Evolutionary conservation across 768 basidiomycete genomes (phyloP).

Genomic region (Boletus fagicola): DNA sequence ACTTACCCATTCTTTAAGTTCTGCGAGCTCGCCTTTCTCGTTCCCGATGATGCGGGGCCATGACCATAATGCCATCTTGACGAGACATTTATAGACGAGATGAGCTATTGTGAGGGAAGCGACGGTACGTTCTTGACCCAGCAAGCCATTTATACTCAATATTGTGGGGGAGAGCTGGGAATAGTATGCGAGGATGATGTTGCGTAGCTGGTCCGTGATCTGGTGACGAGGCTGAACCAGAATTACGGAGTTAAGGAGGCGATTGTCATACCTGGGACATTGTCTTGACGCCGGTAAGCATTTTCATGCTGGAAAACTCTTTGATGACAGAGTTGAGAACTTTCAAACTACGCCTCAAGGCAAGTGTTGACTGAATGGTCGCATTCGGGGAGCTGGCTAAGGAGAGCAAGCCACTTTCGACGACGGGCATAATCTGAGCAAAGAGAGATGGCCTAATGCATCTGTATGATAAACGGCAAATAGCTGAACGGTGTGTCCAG

Average conservation of each 20-base stretch:
- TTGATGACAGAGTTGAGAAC: slow-evolving; percentile 66
- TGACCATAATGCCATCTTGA: slow-evolving; percentile 68
- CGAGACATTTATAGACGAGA: slow-evolving; percentile 71
- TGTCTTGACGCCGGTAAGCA: slow-evolving; percentile 62
- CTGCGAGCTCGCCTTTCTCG: slow-evolving; percentile 41
- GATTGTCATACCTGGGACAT: slow-evolving; percentile 55
- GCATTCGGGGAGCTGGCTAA: slow-evolving; percentile 44
- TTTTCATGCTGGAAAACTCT: slow-evolving; percentile 68
- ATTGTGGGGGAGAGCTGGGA: slow-evolving; percentile 43
- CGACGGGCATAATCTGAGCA: slow-evolving; percentile 46
- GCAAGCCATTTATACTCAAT: slow-evolving; percentile 32
- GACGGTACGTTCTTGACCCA: slow-evolving; percentile 39
- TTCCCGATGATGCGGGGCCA: slow-evolving; percentile 55
- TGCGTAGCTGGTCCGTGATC: slow-evolving; percentile 40
- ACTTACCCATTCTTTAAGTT: slow-evolving; percentile 55
- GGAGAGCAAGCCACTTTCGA: slow-evolving; percentile 52
- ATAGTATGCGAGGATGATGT: slow-evolving; percentile 61
- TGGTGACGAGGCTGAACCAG: slow-evolving; percentile 4
- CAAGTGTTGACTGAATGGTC: slow-evolving; percentile 45
- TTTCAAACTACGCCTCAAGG: slow-evolving; percentile 59
- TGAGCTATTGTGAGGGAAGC: slow-evolving; percentile 58
- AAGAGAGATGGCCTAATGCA: slow-evolving; percentile 27
- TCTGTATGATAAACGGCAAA: not conserved
- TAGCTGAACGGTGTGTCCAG: not conserved
- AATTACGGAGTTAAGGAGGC: not conserved